Evolutionary conservation across 2,329 filamentous ascomycete genomes (phyloP).

Genomic region (Sporothrix schenckii): DNA sequence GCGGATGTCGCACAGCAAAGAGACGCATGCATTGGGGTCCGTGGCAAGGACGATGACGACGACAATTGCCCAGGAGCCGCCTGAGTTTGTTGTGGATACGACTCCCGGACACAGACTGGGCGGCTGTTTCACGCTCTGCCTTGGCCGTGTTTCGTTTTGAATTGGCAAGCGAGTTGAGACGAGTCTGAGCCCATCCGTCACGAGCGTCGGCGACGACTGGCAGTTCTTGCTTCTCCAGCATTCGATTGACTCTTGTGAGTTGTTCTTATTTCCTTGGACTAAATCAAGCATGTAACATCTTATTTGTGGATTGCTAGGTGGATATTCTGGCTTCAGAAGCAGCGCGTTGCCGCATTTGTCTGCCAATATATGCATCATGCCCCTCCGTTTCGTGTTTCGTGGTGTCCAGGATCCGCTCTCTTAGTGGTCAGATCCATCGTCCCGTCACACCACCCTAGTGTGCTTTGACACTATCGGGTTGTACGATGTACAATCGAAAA

Average conservation of each 20-base stretch:
- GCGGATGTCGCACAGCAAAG: constrained; percentile 3
- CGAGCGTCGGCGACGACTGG: not conserved
- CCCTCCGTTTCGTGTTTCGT: not conserved
- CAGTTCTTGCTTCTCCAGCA: not conserved
- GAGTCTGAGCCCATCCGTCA: not conserved
- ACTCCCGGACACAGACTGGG: not conserved
- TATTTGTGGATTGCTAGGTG: no score
- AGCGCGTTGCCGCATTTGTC: not conserved
- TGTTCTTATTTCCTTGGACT: not conserved
- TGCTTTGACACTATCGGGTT: constrained; percentile 25
- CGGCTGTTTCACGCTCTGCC: constrained; percentile 21
- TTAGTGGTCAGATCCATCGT: constrained; percentile 23
- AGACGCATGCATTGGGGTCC: not conserved
- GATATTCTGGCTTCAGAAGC: no score
- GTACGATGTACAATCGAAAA: constrained; percentile 30
- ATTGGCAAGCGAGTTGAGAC: constrained; percentile 12
- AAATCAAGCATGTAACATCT: no score
- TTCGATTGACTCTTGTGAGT: constrained; percentile 7
- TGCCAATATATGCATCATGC: not conserved
- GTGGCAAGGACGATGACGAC: not conserved
- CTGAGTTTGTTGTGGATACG: not conserved
- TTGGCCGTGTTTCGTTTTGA: constrained; percentile 19
- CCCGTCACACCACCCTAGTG: constrained; percentile 9
- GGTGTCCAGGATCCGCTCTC: constrained; percentile 5
- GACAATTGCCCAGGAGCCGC: not conserved